Conservation (phyloP, 2,329 filamentous ascomycete species). For the Penicillium psychrosexuale region DNA sequence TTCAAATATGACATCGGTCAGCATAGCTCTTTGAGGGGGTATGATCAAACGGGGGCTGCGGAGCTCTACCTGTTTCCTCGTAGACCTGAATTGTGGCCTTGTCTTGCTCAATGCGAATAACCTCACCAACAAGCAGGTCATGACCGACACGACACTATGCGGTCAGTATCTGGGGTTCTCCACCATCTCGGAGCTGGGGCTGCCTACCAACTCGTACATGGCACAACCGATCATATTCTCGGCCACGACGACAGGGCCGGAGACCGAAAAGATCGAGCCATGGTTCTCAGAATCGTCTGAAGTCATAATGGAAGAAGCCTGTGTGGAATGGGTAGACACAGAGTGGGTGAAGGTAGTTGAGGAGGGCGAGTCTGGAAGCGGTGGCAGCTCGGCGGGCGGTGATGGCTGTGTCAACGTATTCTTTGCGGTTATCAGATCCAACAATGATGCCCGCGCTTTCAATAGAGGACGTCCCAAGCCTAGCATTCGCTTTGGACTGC, state of each 20-base stretch:
- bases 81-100: slow-evolving; percentile 98
- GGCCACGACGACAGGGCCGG: slow-evolving; percentile 87
- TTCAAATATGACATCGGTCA: slow-evolving; percentile 8
- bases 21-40: slow-evolving; percentile 1
- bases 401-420: slow-evolving; percentile 30
- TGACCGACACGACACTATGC: slow-evolving; percentile 82
- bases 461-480: slow-evolving; percentile 56
- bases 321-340: slow-evolving; percentile 25
- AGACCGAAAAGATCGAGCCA: slow-evolving; percentile 70
- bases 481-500: slow-evolving; percentile 47
- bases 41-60: slow-evolving; percentile 5
- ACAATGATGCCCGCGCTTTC: slow-evolving; percentile 59
- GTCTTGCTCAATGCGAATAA: slow-evolving; percentile 95
- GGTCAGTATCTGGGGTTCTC: slow-evolving; percentile 6
- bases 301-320: slow-evolving; percentile 40
- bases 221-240: slow-evolving; percentile 99
- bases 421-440: slow-evolving; percentile 54
- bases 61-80: slow-evolving; percentile 79
- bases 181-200: slow-evolving; percentile 7
- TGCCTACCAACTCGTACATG: slow-evolving; percentile 93
- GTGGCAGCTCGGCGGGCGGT: slow-evolving; percentile 41
- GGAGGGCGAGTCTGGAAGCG: slow-evolving; percentile 46
- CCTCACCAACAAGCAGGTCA: slow-evolving; percentile 89
- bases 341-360: slow-evolving; percentile 35
- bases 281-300: slow-evolving; percentile 52